Base-by-base conservation (phyloP, 2,329 filamentous ascomycete genomes). In the Aureobasidium sp. region DNA sequence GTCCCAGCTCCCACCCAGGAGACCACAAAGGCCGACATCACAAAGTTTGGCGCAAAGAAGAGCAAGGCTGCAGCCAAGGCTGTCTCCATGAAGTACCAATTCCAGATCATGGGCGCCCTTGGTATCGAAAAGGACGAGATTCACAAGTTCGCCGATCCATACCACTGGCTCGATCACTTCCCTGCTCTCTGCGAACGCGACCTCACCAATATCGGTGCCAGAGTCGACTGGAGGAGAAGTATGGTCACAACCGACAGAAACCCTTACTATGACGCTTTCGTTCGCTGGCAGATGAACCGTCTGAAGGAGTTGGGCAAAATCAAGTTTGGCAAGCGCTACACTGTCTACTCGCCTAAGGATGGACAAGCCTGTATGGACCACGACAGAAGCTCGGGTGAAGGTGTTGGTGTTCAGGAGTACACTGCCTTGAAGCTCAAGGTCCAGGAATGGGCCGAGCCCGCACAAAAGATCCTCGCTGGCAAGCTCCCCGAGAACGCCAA, bases 221-320 rank as follows among this genome's bases (percentile, higher is more conserved):
- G 92, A 68, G 89, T 97, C 70, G 94, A 97, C 74, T 99, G 93
- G 93, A 84, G 93, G 71, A 83, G 94, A 73, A 88, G 89, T 41
- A 90, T 99, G 67, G 88, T 97, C 66, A 99, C 94, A 7, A 99
- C 94, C 2, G 91, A 97, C 69, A 91, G 91, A 39, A 99, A 99
- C 76, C 91, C 91, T 5, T 97, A 94, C 79, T 99, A 96, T 73
- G 93, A 99, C 73, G 84, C 90, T 5, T 99, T 99, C 71, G 88
- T 52, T 9, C 50, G 50, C 32, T 99, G 94, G 94, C 94, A 97
- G 77, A 97, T 97, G 90, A 92, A 89, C 74, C 88, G 90, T 66
- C 82, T 97, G 57, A 90, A 89, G 76, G 89, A 94, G 72, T 79
- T 96, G 65, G 84, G 89, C 70, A 97, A 97, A 81, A 93, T 97